phyloP scores from a whole-genome alignment of 2,329 filamentous ascomycete species.

The Colletotrichum costaricense region DNA sequence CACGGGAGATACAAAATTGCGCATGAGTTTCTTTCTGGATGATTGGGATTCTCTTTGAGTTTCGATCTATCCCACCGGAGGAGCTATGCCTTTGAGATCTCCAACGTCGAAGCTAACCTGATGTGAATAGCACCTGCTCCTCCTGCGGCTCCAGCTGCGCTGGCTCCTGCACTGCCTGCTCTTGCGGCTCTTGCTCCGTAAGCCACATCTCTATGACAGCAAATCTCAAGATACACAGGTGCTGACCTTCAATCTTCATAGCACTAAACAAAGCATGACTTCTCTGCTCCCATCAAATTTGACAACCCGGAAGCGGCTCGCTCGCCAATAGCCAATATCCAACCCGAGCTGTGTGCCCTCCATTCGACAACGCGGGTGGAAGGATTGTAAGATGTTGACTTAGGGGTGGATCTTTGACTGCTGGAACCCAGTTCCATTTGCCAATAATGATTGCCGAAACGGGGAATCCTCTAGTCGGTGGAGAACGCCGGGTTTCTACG shows the following conservation, averaged over 20 bases:
- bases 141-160: constrained; percentile 36
- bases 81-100: background rate
- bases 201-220: background rate
- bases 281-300: constrained; percentile 4
- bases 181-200: constrained; percentile 37
- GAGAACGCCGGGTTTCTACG: background rate
- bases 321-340: background rate
- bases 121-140: constrained; percentile 31
- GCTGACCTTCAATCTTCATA: background rate
- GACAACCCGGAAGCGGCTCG: constrained; percentile 25
- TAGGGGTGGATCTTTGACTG: constrained; percentile 9
- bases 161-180: constrained; percentile 35
- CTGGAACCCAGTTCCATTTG: background rate
- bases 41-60: background rate
- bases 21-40: background rate
- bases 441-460: background rate
- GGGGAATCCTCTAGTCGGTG: background rate
- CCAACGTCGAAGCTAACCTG: background rate
- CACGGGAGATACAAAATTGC: background rate
- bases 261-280: constrained; percentile 31
- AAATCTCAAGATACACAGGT: too few relatives aligned
- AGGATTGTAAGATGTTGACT: background rate
- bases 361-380: constrained; percentile 20
- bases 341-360: constrained; percentile 31
- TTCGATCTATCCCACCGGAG: background rate